Percentiles rank a stretch among this genome's conserved stretches.
Conservation (phyloP, 140 eudicot species). For the Cichorium intybus region DNA sequence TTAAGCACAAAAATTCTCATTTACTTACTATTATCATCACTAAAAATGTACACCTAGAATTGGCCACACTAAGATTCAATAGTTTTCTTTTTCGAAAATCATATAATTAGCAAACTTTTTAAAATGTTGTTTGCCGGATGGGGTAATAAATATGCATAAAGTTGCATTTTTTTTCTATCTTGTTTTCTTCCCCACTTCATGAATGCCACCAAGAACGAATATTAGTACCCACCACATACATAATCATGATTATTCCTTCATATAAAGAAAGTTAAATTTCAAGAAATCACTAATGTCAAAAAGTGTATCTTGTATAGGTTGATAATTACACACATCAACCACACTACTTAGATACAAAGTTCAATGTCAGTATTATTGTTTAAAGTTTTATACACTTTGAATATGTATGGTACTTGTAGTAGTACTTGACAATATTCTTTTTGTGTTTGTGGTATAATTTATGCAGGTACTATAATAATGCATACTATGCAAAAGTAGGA, state of each 20-base stretch:
- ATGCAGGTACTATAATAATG: conserved; percentile 81
- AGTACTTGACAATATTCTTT: conserved; percentile 13
- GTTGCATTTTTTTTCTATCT: conserved; percentile 16
- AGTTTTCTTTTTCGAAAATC: not conserved
- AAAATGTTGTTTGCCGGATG: not conserved
- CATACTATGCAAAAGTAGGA: conserved; percentile 92
- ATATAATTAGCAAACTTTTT: not conserved
- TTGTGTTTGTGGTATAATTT: conserved; percentile 13
- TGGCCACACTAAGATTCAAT: not conserved
- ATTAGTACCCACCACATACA: conserved; percentile 19
- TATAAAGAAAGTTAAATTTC: conserved; percentile 3
- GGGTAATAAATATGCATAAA: not conserved
- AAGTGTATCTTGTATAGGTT: conserved; percentile 12
- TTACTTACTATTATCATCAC: not conserved
- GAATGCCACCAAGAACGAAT: conserved; percentile 27
- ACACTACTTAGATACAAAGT: not conserved
- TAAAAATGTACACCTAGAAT: not conserved
- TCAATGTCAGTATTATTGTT: not conserved
- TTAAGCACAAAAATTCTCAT: not conserved
- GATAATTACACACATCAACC: not conserved
- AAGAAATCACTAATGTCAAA: conserved; percentile 2
- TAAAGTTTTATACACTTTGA: not conserved
- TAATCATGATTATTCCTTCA: conserved; percentile 22
- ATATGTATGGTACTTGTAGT: not conserved
- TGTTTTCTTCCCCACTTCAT: conserved; percentile 30